A percentile compares a stretch with the other conserved stretches of the same genome.
Conservation (phyloP, 768 basidiomycete species). For the Phanerodontia chrysosporium region DNA sequence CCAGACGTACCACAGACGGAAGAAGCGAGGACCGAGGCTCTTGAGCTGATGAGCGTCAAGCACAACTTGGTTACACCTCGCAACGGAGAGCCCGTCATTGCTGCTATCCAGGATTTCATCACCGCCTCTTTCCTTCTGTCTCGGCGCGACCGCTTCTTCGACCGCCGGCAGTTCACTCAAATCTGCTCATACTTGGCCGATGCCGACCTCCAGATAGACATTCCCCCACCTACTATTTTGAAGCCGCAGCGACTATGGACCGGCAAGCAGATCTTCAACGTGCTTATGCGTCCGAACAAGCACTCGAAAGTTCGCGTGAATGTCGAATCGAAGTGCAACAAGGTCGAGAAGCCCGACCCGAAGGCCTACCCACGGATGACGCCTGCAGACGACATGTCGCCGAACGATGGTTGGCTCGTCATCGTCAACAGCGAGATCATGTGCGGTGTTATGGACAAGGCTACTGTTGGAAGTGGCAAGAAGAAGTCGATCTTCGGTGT, state of each 20-base stretch:
- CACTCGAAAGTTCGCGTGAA: constrained; percentile 82
- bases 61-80: constrained; percentile 96
- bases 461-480: constrained; percentile 95
- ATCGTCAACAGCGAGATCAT: constrained; percentile 97
- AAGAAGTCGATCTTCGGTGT: constrained; percentile 99
- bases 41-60: constrained; percentile 96
- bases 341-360: constrained; percentile 70
- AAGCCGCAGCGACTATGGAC: constrained; percentile 95
- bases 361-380: constrained; percentile 57
- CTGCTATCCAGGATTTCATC: constrained; percentile 99
- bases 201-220: constrained; percentile 87
- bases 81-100: constrained; percentile 98
- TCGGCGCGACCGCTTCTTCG: constrained; percentile 87
- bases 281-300: constrained; percentile 92
- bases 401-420: constrained; percentile 97
- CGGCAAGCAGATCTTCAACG: constrained; percentile 95
- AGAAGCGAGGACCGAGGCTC: constrained; percentile 94
- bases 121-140: constrained; percentile 96
- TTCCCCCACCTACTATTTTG: constrained; percentile 92
- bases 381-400: constrained; percentile 78
- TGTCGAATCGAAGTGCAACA: constrained; percentile 94
- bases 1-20: constrained; percentile 98
- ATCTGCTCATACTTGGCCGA: constrained; percentile 94
- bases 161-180: constrained; percentile 92
- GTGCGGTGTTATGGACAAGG: constrained; percentile 99